These are phyloP conservation scores for Flueggea neowawraea DNA, from an alignment of 441 rosid genomes.

Conservation along the genomic window DNA sequence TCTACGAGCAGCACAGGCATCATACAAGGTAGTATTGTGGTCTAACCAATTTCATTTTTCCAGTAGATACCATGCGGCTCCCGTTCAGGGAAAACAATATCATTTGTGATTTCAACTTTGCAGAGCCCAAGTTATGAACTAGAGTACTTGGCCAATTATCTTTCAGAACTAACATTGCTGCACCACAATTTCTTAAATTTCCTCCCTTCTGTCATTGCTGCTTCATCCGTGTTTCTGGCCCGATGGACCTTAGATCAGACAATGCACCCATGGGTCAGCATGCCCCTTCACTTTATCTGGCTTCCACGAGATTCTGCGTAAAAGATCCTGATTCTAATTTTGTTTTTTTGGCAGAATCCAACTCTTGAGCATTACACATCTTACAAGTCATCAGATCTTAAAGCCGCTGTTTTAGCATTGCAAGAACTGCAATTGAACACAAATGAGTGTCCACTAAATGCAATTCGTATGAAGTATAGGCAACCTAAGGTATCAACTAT, in stretches of 20 bases:
- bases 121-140: conserved; percentile 59
- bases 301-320: conserved; percentile 8
- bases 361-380: conserved; percentile 77
- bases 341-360: conserved; percentile 56
- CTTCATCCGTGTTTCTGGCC: conserved; percentile 79
- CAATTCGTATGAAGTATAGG: conserved; percentile 62
- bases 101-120: conserved; percentile 15
- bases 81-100: conserved; percentile 14
- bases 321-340: conserved; percentile 3
- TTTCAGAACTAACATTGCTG: conserved; percentile 65
- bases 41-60: background rate
- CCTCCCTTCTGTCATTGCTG: conserved; percentile 73
- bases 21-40: conserved; percentile 42
- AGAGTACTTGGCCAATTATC: conserved; percentile 71
- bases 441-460: conserved; percentile 48
- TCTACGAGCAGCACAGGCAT: conserved; percentile 70
- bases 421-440: conserved; percentile 68
- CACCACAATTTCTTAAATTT: conserved; percentile 58
- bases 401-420: conserved; percentile 56
- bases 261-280: conserved; percentile 71
- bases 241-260: conserved; percentile 75
- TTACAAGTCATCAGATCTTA: conserved; percentile 58
- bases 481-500: conserved; percentile 53
- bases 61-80: background rate
- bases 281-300: conserved; percentile 14